Evolutionary conservation across 495 filamentous ascomycete genomes (phyloP).

Genomic region (Aspergillus sclerotioniger): DNA sequence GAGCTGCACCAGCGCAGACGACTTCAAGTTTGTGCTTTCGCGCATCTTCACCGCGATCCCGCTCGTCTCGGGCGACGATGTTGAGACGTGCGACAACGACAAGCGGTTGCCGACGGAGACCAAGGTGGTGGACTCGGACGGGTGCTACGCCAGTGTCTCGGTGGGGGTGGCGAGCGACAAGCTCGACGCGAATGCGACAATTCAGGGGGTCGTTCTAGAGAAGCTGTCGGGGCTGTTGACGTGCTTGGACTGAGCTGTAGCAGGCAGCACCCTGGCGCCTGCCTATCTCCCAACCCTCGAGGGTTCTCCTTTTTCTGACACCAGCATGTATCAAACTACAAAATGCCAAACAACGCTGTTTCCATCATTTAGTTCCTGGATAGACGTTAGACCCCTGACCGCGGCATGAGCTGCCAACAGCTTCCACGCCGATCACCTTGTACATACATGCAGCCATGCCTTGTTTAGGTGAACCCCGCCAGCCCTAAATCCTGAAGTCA

Average conservation of each 20-base stretch:
- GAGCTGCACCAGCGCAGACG: slow-evolving; percentile 41
- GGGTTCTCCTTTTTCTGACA: no score
- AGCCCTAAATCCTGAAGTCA: no score
- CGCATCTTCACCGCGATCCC: slow-evolving; percentile 52
- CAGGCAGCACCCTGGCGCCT: no score
- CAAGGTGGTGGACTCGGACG: slow-evolving; percentile 42
- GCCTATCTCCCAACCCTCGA: no score
- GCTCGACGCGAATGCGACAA: slow-evolving; percentile 51
- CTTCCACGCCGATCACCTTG: no score
- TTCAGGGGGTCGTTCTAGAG: slow-evolving; percentile 54
- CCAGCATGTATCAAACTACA: no score
- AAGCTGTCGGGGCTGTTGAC: slow-evolving; percentile 54
- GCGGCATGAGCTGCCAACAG: no score
- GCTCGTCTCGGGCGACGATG: slow-evolving; percentile 52
- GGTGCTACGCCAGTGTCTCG: slow-evolving; percentile 63
- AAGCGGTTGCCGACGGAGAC: slow-evolving; percentile 57
- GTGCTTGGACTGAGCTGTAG: slow-evolving; percentile 20
- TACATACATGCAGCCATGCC: no score
- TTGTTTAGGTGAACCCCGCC: no score
- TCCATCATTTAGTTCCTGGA: no score
- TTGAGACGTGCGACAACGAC: slow-evolving; percentile 50
- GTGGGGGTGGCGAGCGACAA: slow-evolving; percentile 58
- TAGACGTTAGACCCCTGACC: no score
- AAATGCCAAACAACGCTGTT: no score
- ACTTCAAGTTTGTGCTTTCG: slow-evolving; percentile 61